Evolutionary conservation across 1,284 basidiomycete species (phyloP).

Genomic region (Ganoderma meredithae): DNA sequence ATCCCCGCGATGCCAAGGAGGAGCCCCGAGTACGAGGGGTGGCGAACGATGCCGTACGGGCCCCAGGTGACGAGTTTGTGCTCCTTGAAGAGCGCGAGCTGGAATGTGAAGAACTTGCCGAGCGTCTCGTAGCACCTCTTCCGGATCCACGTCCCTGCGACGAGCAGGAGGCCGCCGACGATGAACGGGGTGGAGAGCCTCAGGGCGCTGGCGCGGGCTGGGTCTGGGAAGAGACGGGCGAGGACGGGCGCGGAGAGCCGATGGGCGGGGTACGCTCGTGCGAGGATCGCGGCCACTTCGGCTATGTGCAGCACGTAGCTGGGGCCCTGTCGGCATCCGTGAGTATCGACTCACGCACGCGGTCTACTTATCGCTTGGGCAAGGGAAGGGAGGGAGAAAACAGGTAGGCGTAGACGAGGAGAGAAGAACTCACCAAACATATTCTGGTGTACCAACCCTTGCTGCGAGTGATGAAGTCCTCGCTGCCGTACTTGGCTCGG

Average conservation of each 20-base stretch:
- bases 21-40: conserved; percentile 1
- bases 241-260: not conserved
- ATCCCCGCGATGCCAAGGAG: not conserved
- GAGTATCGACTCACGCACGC: not conserved
- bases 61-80: conserved; percentile 6
- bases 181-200: conserved; percentile 1
- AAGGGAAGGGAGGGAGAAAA: not conserved
- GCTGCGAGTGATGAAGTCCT: conserved; percentile 1
- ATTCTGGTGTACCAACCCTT: not conserved
- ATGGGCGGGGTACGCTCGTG: not conserved
- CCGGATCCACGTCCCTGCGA: not conserved
- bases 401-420: not conserved
- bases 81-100: conserved; percentile 8
- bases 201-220: not conserved
- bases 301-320: not conserved
- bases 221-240: conserved; percentile 8
- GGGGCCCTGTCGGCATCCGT: not conserved
- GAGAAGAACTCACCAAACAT: not conserved
- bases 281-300: not conserved
- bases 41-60: conserved; percentile 1
- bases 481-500: not conserved
- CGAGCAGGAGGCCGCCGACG: conserved; percentile 6
- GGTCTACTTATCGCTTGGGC: not conserved
- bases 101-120: conserved; percentile 2
- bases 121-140: not conserved